Evolutionary conservation across 805 yeast species (phyloP).

Genomic region (Sugiyamaella americana): DNA sequence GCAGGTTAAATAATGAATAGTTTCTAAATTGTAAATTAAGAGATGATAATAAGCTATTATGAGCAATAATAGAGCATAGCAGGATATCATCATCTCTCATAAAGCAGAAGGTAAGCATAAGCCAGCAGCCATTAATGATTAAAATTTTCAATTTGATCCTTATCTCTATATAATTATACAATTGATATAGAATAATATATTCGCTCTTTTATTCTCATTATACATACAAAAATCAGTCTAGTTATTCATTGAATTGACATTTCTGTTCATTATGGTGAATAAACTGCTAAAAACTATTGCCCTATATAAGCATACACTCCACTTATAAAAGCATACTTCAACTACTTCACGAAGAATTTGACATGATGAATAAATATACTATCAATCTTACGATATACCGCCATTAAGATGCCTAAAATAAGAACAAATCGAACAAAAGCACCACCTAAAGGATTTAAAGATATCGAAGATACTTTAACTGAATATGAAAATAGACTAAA

Average conservation of each 20-base stretch:
- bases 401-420: slow-evolving; percentile 40
- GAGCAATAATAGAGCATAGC: too few species aligned
- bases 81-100: too few species aligned
- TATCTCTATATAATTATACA: too few species aligned
- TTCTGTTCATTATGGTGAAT: background rate
- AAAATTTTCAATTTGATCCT: too few species aligned
- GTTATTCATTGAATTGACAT: background rate
- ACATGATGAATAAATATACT: slow-evolving; percentile 2
- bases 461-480: slow-evolving; percentile 57
- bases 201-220: too few species aligned
- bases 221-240: too few species aligned
- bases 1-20: too few species aligned
- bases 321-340: background rate
- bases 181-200: too few species aligned
- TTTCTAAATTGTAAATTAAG: too few species aligned
- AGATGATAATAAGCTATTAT: too few species aligned
- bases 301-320: background rate
- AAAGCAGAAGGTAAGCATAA: too few species aligned
- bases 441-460: slow-evolving; percentile 71
- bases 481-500: slow-evolving; percentile 56
- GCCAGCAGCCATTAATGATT: too few species aligned
- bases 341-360: slow-evolving; percentile 3
- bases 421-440: slow-evolving; percentile 39
- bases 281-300: background rate
- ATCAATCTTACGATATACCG: background rate